A percentile compares a stretch with the other conserved stretches of the same genome.
Evolutionary conservation across 2,329 filamentous ascomycete genomes (phyloP).

Genomic region (Talaromyces sp.): DNA sequence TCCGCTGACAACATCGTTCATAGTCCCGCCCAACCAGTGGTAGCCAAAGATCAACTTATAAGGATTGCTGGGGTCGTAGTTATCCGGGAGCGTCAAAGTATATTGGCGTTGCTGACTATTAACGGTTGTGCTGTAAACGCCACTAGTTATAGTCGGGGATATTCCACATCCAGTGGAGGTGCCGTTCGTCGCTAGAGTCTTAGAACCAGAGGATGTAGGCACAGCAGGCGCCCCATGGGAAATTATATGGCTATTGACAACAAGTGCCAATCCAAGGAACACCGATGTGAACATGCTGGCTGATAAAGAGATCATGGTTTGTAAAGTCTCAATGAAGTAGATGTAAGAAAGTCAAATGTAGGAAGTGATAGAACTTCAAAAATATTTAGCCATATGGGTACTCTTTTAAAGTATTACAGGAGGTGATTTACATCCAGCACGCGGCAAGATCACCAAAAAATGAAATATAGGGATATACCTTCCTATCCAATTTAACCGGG

Average conservation of each 20-base stretch:
- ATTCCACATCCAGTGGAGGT: conserved; percentile 1
- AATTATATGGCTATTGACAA: background rate
- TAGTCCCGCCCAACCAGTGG: conserved; percentile 1
- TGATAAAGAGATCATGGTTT: background rate
- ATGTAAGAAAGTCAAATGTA: background rate
- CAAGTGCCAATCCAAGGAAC: background rate
- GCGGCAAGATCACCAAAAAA: background rate
- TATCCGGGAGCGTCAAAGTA: background rate
- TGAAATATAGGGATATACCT: background rate
- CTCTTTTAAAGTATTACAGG: background rate
- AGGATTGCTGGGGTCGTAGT: background rate
- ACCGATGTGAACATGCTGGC: background rate
- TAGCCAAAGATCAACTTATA: conserved; percentile 6
- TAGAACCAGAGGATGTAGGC: background rate
- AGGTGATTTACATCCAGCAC: background rate
- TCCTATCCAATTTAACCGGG: background rate
- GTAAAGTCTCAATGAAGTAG: background rate
- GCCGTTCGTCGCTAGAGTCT: background rate
- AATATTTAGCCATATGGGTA: background rate
- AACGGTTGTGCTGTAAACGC: conserved; percentile 2
- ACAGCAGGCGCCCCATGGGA: background rate
- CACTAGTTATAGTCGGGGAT: background rate
- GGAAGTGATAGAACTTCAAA: background rate
- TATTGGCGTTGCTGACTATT: conserved; percentile 2
- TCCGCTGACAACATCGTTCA: conserved; percentile 2